These are phyloP conservation scores for Paxillus ammoniavirescens DNA, from an alignment of 768 basidiomycete species.

Conservation along the genomic window DNA sequence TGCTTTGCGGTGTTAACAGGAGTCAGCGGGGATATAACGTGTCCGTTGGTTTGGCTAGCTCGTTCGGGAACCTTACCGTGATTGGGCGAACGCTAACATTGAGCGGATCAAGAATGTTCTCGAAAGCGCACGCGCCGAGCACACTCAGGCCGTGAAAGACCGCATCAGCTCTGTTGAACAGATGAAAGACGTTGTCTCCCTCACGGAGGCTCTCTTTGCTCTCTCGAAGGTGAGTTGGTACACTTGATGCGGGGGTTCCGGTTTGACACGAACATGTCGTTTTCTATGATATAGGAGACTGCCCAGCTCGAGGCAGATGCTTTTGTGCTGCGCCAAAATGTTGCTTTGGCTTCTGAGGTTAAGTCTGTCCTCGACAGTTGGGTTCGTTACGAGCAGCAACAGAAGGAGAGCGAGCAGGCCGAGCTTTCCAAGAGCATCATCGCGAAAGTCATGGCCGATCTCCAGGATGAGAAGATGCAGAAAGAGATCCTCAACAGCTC, in stretches of 20 bases:
- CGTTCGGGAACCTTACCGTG: conserved; percentile 82
- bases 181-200: conserved; percentile 92
- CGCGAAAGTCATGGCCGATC: conserved; percentile 76
- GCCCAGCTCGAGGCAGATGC: conserved; percentile 86
- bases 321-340: conserved; percentile 89
- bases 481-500: conserved; percentile 77
- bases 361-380: conserved; percentile 96
- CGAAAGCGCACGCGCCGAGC: conserved; percentile 77
- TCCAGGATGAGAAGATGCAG: conserved; percentile 89
- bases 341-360: conserved; percentile 81
- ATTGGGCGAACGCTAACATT: conserved; percentile 91
- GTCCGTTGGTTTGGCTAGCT: conserved; percentile 41
- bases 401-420: conserved; percentile 94
- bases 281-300: conserved; percentile 62
- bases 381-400: conserved; percentile 96
- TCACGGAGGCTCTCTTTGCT: conserved; percentile 88
- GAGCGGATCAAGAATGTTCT: conserved; percentile 80
- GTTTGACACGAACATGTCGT: neutral
- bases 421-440: conserved; percentile 88
- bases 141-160: conserved; percentile 90
- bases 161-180: conserved; percentile 89
- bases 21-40: conserved; percentile 2
- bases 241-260: neutral
- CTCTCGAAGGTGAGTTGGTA: conserved; percentile 73
- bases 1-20: conserved; percentile 16